A percentile compares a stretch with the other conserved stretches of the same genome.
These are phyloP conservation scores for Ogataea hybrid DNA, from an alignment of 1,139 yeast species.

Conservation along the genomic window DNA sequence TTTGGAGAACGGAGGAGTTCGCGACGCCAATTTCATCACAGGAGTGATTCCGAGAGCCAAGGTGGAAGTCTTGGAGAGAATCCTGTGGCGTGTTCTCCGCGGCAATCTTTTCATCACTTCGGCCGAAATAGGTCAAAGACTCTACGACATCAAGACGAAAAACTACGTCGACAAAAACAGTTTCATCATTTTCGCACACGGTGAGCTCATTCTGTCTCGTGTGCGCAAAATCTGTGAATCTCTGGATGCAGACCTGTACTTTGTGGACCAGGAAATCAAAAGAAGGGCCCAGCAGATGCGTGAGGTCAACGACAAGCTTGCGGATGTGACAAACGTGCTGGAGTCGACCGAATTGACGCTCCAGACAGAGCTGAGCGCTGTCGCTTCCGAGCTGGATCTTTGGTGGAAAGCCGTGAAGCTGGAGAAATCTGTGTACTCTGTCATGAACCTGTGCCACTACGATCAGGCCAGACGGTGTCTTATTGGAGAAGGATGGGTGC, in stretches of 20 bases:
- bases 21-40: conserved; percentile 47
- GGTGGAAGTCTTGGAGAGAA: conserved; percentile 46
- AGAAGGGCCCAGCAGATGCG: conserved; percentile 54
- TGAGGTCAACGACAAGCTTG: conserved; percentile 48
- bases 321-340: conserved; percentile 59
- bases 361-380: conserved; percentile 64
- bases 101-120: conserved; percentile 54
- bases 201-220: conserved; percentile 47
- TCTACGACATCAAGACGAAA: conserved; percentile 36
- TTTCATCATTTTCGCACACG: conserved; percentile 55
- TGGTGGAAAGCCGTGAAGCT: conserved; percentile 72
- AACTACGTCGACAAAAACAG: conserved; percentile 44
- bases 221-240: conserved; percentile 51
- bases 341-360: conserved; percentile 57
- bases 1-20: conserved; percentile 30
- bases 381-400: conserved; percentile 59
- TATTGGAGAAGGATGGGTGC: conserved; percentile 81
- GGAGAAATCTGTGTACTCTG: conserved; percentile 67
- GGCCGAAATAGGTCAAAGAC: conserved; percentile 41
- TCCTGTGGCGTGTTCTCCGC: conserved; percentile 56
- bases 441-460: conserved; percentile 66
- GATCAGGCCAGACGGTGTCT: conserved; percentile 63
- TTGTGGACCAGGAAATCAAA: conserved; percentile 43
- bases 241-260: conserved; percentile 50
- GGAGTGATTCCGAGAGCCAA: conserved; percentile 50